Conservation (phyloP, 768 basidiomycete genomes). For the Suillus placidus region DNA sequence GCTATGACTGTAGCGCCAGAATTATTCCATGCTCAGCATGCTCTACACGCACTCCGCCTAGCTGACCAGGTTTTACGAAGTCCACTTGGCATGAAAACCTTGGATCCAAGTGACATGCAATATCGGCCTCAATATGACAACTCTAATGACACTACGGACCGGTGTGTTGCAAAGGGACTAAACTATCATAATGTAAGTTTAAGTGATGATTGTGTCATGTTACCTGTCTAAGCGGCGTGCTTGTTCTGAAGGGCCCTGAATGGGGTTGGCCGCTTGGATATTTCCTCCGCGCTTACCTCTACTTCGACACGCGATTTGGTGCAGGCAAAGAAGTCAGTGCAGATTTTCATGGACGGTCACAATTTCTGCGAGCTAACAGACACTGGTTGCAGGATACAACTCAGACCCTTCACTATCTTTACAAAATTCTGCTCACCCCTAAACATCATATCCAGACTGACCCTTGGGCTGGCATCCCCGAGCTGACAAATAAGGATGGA, state of each 20-base stretch:
- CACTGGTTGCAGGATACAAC: constrained; percentile 54
- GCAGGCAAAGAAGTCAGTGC: constrained; percentile 64
- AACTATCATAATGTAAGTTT: constrained; percentile 86
- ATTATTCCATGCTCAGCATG: constrained; percentile 81
- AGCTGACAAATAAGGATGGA: constrained; percentile 87
- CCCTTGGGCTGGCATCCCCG: constrained; percentile 92
- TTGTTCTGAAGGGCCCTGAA: constrained; percentile 69
- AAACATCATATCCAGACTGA: constrained; percentile 77
- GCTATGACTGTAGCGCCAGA: constrained; percentile 98
- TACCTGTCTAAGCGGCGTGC: constrained; percentile 19
- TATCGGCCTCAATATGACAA: constrained; percentile 95
- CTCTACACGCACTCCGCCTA: constrained; percentile 76
- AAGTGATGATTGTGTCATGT: constrained; percentile 11
- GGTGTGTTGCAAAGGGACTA: constrained; percentile 84
- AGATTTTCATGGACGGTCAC: constrained; percentile 10
- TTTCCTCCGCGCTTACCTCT: constrained; percentile 89
- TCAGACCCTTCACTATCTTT: constrained; percentile 79
- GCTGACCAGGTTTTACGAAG: constrained; percentile 81
- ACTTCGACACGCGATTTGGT: constrained; percentile 79
- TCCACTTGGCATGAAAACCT: constrained; percentile 95
- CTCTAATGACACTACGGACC: constrained; percentile 86
- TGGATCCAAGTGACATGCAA: constrained; percentile 85
- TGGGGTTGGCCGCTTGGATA: constrained; percentile 97
- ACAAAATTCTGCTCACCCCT: constrained; percentile 68
- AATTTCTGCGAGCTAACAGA: neutral